phyloP scores from a whole-genome alignment of 306 rosid species.

The Pterocarpus santalinus region DNA sequence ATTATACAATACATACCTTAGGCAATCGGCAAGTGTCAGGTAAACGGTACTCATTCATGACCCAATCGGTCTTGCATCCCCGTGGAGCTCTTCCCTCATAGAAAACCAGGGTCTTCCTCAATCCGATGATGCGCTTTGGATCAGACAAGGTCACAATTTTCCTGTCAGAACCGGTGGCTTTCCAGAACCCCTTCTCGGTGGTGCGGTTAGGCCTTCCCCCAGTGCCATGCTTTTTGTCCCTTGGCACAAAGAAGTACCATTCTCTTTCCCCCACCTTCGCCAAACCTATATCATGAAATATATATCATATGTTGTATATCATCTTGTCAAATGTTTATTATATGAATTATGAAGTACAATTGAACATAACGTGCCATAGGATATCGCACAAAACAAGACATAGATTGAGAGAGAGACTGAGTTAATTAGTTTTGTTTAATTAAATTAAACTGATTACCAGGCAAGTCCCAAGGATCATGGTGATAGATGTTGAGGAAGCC shows the following conservation, averaged over 20 bases:
- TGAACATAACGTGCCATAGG: no score
- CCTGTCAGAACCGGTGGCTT: conserved; percentile 96
- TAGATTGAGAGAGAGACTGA: no score
- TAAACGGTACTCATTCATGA: conserved; percentile 96
- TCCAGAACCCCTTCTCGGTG: conserved; percentile 92
- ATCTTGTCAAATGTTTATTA: no score
- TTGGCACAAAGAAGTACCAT: conserved; percentile 99
- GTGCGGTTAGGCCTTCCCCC: conserved; percentile 97
- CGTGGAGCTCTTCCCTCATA: conserved; percentile 88
- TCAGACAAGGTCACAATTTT: conserved; percentile 72
- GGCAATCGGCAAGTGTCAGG: conserved; percentile 70
- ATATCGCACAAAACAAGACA: no score
- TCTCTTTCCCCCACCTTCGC: conserved; percentile 92
- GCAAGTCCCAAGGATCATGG: conserved; percentile 89
- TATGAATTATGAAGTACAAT: no score
- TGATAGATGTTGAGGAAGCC: conserved; percentile 85
- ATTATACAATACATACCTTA: conserved; percentile 57
- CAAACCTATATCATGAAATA: conserved; percentile 51
- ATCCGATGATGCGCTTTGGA: conserved; percentile 77
- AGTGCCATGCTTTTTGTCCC: conserved; percentile 88
- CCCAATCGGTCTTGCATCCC: conserved; percentile 95
- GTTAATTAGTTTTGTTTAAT: no score
- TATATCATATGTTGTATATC: no score
- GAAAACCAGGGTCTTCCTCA: conserved; percentile 92
- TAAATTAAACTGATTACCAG: conserved; percentile 55